phyloP scores from a whole-genome alignment of 2,329 filamentous ascomycete genomes.

The Coniochaeta hoffmannii region DNA sequence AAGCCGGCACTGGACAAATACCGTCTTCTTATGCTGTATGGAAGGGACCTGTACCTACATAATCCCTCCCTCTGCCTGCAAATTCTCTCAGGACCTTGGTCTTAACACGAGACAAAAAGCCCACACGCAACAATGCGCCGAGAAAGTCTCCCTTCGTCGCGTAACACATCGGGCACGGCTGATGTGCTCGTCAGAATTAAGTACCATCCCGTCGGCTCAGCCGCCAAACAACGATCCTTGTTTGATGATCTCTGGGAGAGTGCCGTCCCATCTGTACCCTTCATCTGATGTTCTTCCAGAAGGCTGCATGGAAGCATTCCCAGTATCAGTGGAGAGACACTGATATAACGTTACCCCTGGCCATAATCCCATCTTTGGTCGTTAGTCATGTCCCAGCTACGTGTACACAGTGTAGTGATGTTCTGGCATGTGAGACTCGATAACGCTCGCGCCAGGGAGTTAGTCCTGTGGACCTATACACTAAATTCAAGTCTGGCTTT shows the following conservation, averaged over 20 bases:
- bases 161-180: neutral
- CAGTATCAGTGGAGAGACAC: neutral
- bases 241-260: neutral
- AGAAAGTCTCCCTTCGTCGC: neutral
- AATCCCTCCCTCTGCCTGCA: neutral
- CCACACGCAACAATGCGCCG: neutral
- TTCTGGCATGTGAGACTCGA: neutral
- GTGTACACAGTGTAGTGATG: too few species aligned
- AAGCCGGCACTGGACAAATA: neutral
- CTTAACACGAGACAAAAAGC: neutral
- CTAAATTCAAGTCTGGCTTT: too few species aligned
- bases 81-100: neutral
- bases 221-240: neutral
- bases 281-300: neutral
- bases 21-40: neutral
- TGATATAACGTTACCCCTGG: neutral
- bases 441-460: neutral
- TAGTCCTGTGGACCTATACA: too few species aligned
- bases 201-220: neutral
- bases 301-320: neutral
- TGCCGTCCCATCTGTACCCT: neutral
- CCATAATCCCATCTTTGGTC: too few species aligned
- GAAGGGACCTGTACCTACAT: neutral
- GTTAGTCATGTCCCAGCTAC: too few species aligned
- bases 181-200: neutral